Conservation (phyloP, 768 basidiomycete genomes). For the Sistotremastrum suecicum region DNA sequence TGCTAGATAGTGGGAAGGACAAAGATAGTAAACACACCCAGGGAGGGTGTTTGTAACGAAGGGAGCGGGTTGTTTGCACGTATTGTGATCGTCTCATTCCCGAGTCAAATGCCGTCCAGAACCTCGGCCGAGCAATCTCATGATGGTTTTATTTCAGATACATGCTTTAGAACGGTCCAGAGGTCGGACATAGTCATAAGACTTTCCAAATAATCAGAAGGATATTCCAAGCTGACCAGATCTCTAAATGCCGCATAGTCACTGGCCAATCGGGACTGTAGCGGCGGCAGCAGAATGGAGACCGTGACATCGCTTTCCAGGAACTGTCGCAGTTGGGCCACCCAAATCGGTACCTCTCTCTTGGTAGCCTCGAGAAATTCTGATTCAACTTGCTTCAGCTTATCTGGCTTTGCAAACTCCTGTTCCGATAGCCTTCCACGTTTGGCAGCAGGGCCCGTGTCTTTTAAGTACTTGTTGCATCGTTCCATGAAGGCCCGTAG, state of each 20-base stretch:
- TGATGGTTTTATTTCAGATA: no score
- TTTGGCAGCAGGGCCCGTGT: slow-evolving; percentile 15
- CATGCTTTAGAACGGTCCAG: not conserved
- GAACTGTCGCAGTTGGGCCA: slow-evolving; percentile 55
- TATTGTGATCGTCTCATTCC: no score
- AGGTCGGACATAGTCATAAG: no score
- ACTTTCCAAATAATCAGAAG: no score
- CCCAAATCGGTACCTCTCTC: slow-evolving; percentile 37
- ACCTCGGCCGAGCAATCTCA: no score
- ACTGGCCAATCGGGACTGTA: slow-evolving; percentile 60
- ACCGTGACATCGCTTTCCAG: slow-evolving; percentile 72
- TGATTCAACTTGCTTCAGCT: slow-evolving; percentile 34
- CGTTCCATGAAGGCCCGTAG: slow-evolving; percentile 51
- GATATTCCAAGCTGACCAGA: slow-evolving; percentile 32
- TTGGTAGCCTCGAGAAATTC: slow-evolving; percentile 42
- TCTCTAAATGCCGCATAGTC: slow-evolving; percentile 65
- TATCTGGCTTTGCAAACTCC: slow-evolving; percentile 36
- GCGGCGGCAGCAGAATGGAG: slow-evolving; percentile 60
- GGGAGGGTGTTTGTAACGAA: no score
- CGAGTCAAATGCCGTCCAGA: no score
- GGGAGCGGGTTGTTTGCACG: no score
- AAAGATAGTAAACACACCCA: no score
- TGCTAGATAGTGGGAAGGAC: not conserved
- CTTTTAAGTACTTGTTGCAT: slow-evolving; percentile 20
- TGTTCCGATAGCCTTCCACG: slow-evolving; percentile 15